Evolutionary conservation across 257 asterid genomes (phyloP), one percentile per base, ranked within the genome.

Genomic region (Plantago ovata): DNA sequence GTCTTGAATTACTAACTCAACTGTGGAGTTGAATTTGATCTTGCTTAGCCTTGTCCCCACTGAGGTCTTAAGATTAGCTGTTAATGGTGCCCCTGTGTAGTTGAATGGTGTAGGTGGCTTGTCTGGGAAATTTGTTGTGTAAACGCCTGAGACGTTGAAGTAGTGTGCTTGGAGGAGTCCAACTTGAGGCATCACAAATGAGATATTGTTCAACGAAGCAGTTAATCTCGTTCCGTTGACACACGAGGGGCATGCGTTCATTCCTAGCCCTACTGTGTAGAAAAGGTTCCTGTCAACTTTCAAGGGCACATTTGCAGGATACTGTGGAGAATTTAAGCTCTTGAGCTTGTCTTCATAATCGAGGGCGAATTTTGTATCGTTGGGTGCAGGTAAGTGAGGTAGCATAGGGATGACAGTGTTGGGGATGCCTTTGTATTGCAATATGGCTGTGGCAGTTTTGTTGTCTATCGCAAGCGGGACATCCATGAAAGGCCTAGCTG

Each of bases 151-250:
- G 43, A 41, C 59, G 69, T 71, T 28, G 40, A 51, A 58, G 47
- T 80, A 80, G 60, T 79, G 82, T 15, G 85, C 81, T 24, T 76
- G 78, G 53, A 79, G 81, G 32, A 75, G 75, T 8, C 79, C 85
- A 2, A 71, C 61, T 61, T 53, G 61, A 3, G 85, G 85, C 81
- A 79, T 79, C 54, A 67, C 75, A 38, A 75, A 79, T 7, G 81
- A 66, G 16, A 79, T 69, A 69, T 79, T 79, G 75, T 79, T 79
- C 23, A 79, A 63, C 18, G 85, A 79, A 10, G 81, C 85, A 6
- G 79, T 46, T 2, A 79, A 28, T 16, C 77, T 45, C 7, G 85
- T 75, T 10, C 85, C 80, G 24, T 73, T 79, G 9, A 44, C 18
- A 47, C 85, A 79, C 10, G 72, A 41, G 5, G 81, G 81, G 16